A percentile compares a stretch with the other conserved stretches of the same genome.
Evolutionary conservation across 768 basidiomycete species (phyloP).

Genomic region (Suillus paluster): DNA sequence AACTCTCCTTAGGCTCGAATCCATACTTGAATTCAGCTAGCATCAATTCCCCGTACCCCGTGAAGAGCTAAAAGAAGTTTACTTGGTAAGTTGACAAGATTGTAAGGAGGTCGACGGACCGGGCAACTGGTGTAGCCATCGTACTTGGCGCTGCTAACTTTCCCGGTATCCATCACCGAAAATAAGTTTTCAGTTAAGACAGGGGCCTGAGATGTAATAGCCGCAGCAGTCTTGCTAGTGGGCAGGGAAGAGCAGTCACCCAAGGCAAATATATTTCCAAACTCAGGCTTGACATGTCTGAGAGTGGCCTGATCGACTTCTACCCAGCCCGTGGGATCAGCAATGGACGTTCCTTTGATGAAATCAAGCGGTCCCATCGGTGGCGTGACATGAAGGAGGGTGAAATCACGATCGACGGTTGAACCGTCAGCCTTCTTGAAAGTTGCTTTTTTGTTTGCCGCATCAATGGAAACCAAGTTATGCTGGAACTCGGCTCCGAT

Average conservation of each 20-base stretch:
- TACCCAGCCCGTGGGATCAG: constrained; percentile 89
- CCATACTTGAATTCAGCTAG: constrained; percentile 96
- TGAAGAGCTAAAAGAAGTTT: constrained; percentile 57
- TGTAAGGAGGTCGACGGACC: constrained; percentile 45
- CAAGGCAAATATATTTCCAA: constrained; percentile 82
- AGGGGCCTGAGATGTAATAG: constrained; percentile 89
- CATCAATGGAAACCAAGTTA: constrained; percentile 80
- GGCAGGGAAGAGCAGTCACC: constrained; percentile 95
- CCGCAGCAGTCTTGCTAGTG: constrained; percentile 96
- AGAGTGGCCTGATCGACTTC: constrained; percentile 81
- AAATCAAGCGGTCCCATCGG: constrained; percentile 89
- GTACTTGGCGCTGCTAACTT: constrained; percentile 70
- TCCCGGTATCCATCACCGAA: constrained; percentile 74
- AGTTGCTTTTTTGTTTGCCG: constrained; percentile 72
- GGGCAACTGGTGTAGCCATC: constrained; percentile 92
- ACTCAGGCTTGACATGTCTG: constrained; percentile 81
- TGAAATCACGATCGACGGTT: constrained; percentile 74
- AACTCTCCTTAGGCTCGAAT: constrained; percentile 84
- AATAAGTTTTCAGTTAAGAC: constrained; percentile 90
- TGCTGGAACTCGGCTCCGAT: constrained; percentile 83
- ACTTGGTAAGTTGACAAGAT: constrained; percentile 9
- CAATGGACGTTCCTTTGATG: constrained; percentile 76
- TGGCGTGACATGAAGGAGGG: constrained; percentile 84
- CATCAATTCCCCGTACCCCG: constrained; percentile 82
- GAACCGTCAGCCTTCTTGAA: constrained; percentile 83